Base-by-base conservation (phyloP, 768 basidiomycete genomes). In the Pulveroboletus ravenelii region DNA sequence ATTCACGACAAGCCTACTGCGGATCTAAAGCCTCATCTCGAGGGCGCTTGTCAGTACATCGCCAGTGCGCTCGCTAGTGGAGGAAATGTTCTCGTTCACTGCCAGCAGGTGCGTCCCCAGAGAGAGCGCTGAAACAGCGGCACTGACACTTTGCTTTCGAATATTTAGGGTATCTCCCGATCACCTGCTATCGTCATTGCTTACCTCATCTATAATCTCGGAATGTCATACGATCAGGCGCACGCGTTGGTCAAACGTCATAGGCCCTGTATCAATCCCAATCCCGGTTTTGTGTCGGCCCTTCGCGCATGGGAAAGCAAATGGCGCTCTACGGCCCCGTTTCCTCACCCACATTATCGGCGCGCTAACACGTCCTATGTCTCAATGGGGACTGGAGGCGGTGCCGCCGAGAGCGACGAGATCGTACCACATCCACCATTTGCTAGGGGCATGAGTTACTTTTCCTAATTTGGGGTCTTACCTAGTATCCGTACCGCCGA, bases 171-270 rank as follows among this genome's bases (percentile, higher is more conserved):
- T 55, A 75, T 90, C 46, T 89, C 87, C n/a, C 81, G 87, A 56
- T 84, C 81, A 43, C 76, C 85, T 14, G 78, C 87, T 7, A 78
- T 90, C 60, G 81, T 88, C 50, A 87, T 90, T 52, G 87, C 87
- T 40, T 90, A 87, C 70, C 82, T 90, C 61, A 90, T 90, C 58
- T 78, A 82, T 57, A 77, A 81, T 54, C 79, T 80, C 51, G 81
- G 78, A 37, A 85, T 89, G 85, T 73, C 84, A 9, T 89, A 81
- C 64, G 84, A 88, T 53, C 70, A 74, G 40, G 87, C 87, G 1
- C 67, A 75, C 48, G 71, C 79, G 0, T 76, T 82, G 54, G 74
- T 87, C 54, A 79, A 79, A 56, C 77, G 77, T 48, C 80, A 81
- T 56, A 78, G 87, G 17, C 79, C 86, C 5, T 90, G 87, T 60